A percentile compares a stretch with the other conserved stretches of the same genome.
Evolutionary conservation across 1,284 basidiomycete species (phyloP).

Genomic region (Apiotrichum laibachii): DNA sequence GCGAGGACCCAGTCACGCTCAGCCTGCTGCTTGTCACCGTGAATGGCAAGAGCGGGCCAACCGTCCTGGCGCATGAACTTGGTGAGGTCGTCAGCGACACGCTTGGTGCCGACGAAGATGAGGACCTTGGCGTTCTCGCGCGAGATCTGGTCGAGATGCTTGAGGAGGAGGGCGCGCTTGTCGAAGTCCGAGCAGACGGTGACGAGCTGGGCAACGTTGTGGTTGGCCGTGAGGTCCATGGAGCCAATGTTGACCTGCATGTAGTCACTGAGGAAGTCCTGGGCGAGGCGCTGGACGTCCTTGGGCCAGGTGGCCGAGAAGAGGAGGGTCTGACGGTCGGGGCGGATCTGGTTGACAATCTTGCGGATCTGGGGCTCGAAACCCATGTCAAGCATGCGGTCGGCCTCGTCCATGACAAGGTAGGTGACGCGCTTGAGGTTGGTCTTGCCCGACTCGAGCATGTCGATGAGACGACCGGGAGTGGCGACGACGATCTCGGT

Average conservation of each 20-base stretch:
- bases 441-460: slow-evolving; percentile 93
- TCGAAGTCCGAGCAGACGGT: slow-evolving; percentile 98
- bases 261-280: slow-evolving; percentile 93
- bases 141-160: slow-evolving; percentile 95
- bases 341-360: slow-evolving; percentile 93
- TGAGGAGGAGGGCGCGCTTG: slow-evolving; percentile 92
- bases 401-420: slow-evolving; percentile 98
- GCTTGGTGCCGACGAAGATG: slow-evolving; percentile 97
- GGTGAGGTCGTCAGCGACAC: slow-evolving; percentile 96
- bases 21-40: slow-evolving; percentile 87
- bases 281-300: slow-evolving; percentile 95
- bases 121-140: slow-evolving; percentile 97
- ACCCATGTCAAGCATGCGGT: slow-evolving; percentile 61
- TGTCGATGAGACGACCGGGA: slow-evolving; percentile 92
- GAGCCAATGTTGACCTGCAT: slow-evolving; percentile 99
- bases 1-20: slow-evolving; percentile 98
- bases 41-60: slow-evolving; percentile 97
- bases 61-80: slow-evolving; percentile 96
- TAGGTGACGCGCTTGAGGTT: slow-evolving; percentile 95
- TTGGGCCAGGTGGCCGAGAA: slow-evolving; percentile 99
- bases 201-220: slow-evolving; percentile 94
- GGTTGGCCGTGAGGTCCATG: slow-evolving; percentile 96
- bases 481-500: slow-evolving; percentile 98
- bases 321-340: slow-evolving; percentile 91
- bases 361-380: slow-evolving; percentile 99